A percentile compares a stretch with the other conserved stretches of the same genome.
These are phyloP conservation scores for Golubevia sp. DNA, from an alignment of 1,284 basidiomycete genomes.

Conservation along the genomic window DNA sequence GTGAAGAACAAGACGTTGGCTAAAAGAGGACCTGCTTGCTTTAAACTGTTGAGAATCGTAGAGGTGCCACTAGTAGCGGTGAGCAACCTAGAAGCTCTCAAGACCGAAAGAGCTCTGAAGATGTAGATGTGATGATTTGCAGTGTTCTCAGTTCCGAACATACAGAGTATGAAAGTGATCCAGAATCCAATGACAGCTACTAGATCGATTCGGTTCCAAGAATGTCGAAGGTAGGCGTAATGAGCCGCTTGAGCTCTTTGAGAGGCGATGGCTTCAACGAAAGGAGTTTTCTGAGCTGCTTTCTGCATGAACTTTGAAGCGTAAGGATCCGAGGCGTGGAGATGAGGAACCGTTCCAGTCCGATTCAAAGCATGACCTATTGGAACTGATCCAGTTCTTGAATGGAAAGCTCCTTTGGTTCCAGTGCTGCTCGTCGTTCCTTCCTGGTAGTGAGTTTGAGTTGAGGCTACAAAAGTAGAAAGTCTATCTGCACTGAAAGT, in stretches of 20 bases:
- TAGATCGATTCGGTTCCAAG: constrained; percentile 90
- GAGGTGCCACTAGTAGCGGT: constrained; percentile 87
- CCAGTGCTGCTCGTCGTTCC: constrained; percentile 66
- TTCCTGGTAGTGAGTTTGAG: constrained; percentile 71
- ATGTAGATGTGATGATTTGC: constrained; percentile 76
- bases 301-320: constrained; percentile 26
- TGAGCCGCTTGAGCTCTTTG: constrained; percentile 59
- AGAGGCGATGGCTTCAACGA: constrained; percentile 64
- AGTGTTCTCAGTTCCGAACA: constrained; percentile 70
- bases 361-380: neutral
- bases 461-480: constrained; percentile 68
- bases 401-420: neutral
- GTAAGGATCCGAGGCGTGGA: constrained; percentile 5
- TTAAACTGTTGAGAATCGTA: constrained; percentile 92
- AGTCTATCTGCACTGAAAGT: constrained; percentile 15
- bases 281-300: constrained; percentile 63
- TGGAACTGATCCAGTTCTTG: neutral
- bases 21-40: constrained; percentile 84
- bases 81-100: constrained; percentile 80
- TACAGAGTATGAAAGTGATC: constrained; percentile 73
- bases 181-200: constrained; percentile 82
- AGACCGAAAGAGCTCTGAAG: constrained; percentile 86
- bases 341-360: neutral
- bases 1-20: constrained; percentile 89
- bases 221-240: constrained; percentile 80